Percentiles rank a stretch among this genome's conserved stretches.
phyloP scores from a whole-genome alignment of 169 alveolate genomes.

The Eimeria maxima region DNA sequence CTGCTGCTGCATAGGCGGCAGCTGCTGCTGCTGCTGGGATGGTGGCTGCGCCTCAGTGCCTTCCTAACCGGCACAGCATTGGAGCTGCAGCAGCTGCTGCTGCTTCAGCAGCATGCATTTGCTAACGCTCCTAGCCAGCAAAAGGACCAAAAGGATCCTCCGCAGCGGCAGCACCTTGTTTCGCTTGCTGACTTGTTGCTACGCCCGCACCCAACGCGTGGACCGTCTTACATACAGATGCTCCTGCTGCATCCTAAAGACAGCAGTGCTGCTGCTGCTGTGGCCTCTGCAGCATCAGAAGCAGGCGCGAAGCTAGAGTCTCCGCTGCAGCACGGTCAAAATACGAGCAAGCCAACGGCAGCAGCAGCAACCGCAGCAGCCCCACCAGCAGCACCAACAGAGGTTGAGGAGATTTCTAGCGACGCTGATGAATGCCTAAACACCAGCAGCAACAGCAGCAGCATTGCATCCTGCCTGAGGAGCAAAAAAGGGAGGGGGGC shows the following conservation, averaged over 20 bases:
- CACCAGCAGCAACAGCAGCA: conserved; percentile 5
- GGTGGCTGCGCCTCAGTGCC: conserved; percentile 69
- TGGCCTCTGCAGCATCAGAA: conserved; percentile 55
- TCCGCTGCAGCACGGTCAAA: background rate
- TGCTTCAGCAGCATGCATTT: conserved; percentile 39
- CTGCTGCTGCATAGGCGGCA: conserved; percentile 43
- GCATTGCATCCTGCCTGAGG: background rate
- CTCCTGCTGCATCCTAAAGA: conserved; percentile 41
- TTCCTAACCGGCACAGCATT: conserved; percentile 25
- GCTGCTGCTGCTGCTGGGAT: conserved; percentile 67
- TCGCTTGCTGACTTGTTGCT: conserved; percentile 44
- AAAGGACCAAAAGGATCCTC: background rate
- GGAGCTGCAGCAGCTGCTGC: conserved; percentile 59
- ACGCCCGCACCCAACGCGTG: conserved; percentile 60
- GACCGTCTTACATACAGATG: conserved; percentile 34
- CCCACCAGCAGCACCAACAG: background rate
- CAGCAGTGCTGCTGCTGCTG: conserved; percentile 56
- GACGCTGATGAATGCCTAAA: background rate
- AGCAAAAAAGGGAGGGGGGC: background rate
- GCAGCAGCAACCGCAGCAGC: conserved; percentile 10
- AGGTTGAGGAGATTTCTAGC: background rate
- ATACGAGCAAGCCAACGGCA: background rate
- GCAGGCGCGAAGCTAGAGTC: conserved; percentile 41
- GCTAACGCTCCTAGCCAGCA: background rate
- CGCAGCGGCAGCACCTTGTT: conserved; percentile 26